A percentile compares a stretch with the other conserved stretches of the same genome.
phyloP scores from a whole-genome alignment of 306 rosid species.

The Cercis canadensis region DNA sequence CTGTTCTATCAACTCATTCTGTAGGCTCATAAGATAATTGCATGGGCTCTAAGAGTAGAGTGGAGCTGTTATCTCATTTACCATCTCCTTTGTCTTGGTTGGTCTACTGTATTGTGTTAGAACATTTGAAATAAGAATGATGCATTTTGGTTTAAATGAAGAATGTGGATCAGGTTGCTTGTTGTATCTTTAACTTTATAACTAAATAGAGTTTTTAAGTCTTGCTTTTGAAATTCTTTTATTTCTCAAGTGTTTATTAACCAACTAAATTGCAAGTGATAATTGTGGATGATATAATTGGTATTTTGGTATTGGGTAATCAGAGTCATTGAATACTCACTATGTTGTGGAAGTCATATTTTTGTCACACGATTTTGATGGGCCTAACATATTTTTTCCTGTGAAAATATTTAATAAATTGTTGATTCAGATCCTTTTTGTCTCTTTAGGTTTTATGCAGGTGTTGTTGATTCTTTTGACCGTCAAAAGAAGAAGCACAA shows the following conservation, averaged over 20 bases:
- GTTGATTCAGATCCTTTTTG: not conserved
- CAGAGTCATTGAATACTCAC: not conserved
- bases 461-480: constrained; percentile 59
- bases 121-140: constrained; percentile 10
- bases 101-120: not conserved
- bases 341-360: constrained; percentile 6
- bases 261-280: not conserved
- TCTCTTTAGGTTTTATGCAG: constrained; percentile 78
- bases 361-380: not conserved
- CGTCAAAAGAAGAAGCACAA: constrained; percentile 56
- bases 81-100: constrained; percentile 22
- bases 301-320: not conserved
- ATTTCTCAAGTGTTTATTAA: not conserved
- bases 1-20: constrained; percentile 13
- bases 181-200: not conserved
- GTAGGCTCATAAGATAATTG: not conserved
- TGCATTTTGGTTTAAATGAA: constrained; percentile 4
- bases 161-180: not conserved
- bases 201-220: not conserved
- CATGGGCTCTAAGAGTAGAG: constrained; percentile 16
- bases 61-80: not conserved
- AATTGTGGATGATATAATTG: not conserved
- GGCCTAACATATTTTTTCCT: constrained; percentile 1
- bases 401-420: constrained; percentile 8
- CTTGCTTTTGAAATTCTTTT: too few relatives aligned